These are phyloP conservation scores for Xeromyces bisporus DNA, from an alignment of 495 filamentous ascomycete species.

Conservation along the genomic window DNA sequence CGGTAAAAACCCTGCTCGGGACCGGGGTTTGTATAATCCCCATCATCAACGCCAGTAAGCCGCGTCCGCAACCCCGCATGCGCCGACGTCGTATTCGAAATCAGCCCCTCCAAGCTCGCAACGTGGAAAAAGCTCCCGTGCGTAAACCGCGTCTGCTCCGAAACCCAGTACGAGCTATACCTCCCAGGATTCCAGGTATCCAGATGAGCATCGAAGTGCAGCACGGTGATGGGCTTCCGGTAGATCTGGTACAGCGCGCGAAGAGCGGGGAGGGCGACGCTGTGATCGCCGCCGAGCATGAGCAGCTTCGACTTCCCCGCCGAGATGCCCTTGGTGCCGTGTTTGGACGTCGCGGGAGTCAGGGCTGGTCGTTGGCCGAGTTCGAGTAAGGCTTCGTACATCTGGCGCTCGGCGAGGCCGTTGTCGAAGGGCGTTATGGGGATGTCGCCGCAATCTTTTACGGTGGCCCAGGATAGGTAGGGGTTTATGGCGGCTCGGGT, in stretches of 20 bases:
- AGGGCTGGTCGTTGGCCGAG: slow-evolving; percentile 35
- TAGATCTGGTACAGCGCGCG: slow-evolving; percentile 55
- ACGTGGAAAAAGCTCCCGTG: slow-evolving; percentile 81
- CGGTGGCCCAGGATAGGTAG: slow-evolving; percentile 51
- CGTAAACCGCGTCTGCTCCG: slow-evolving; percentile 55
- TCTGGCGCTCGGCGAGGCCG: slow-evolving; percentile 53
- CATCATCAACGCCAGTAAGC: slow-evolving; percentile 45
- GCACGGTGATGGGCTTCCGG: slow-evolving; percentile 51
- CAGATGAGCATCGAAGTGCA: slow-evolving; percentile 72
- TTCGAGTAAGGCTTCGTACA: slow-evolving; percentile 58
- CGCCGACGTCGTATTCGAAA: slow-evolving; percentile 48
- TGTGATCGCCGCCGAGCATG: slow-evolving; percentile 72
- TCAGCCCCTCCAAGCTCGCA: slow-evolving; percentile 55
- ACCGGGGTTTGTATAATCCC: slow-evolving; percentile 41
- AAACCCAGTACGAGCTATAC: slow-evolving; percentile 58
- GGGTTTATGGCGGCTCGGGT: slow-evolving; percentile 62
- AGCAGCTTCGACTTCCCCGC: slow-evolving; percentile 45
- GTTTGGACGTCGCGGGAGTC: slow-evolving; percentile 16
- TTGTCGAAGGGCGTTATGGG: slow-evolving; percentile 70
- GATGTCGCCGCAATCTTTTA: slow-evolving; percentile 72
- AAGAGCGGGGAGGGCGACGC: slow-evolving; percentile 58
- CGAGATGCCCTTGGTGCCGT: slow-evolving; percentile 24
- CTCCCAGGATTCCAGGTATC: slow-evolving; percentile 75
- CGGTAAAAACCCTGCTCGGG: slow-evolving; percentile 49
- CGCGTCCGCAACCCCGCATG: slow-evolving; percentile 66